Evolutionary conservation across 805 yeast species (phyloP), one percentile per base, ranked within the genome.

Genomic region (Zygosaccharomyces kombuchaensis): DNA sequence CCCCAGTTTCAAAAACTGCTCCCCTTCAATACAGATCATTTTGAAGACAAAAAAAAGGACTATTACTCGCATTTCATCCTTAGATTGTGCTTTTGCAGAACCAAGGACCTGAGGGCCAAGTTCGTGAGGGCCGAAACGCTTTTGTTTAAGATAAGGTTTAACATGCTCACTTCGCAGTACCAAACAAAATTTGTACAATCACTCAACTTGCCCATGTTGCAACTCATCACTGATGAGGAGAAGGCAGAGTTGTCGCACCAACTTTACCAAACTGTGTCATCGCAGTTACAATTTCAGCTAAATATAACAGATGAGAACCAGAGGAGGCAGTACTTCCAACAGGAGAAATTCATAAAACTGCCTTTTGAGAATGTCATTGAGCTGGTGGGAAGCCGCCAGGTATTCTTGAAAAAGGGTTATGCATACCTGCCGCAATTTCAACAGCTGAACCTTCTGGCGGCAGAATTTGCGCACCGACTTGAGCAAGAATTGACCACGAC

Each of bases 21-120:
- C 50, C 96, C 97, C 0, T 56, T 56, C 27, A 57, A 54, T 25
- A 57, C 74, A 9, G 71, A 70, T n/a, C 61, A 71, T 35, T 65
- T 71, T 32, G 70, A 71, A 32, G 95, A 87, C 60, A 78, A 95
- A 54, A 77, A 77, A 53, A 91, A 91, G 62, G 99, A 93, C 66
- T 91, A 88, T 59, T 88, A 87, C 63, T 85, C 96, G 5, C 99
- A 93, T 67, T 93, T 71, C 62, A 90, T 91, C 29, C 68, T 93
- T 52, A 74, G 97, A 45, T 72, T 93, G 32, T 96, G 95, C 37
- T 93, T 93, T 62, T 87, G 97, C 61, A 80, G 95, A 51, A 78
- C 81, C 2, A 87, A 86, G 40, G 98, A 91, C 48, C 73, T 90
- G 40, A 76, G 97, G 51, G 78, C 75, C 29, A 79, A 91, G 60